Evolutionary conservation across 495 filamentous ascomycete genomes (phyloP), one percentile per base, ranked within the genome.

Genomic region (Annulohypoxylon bovei): DNA sequence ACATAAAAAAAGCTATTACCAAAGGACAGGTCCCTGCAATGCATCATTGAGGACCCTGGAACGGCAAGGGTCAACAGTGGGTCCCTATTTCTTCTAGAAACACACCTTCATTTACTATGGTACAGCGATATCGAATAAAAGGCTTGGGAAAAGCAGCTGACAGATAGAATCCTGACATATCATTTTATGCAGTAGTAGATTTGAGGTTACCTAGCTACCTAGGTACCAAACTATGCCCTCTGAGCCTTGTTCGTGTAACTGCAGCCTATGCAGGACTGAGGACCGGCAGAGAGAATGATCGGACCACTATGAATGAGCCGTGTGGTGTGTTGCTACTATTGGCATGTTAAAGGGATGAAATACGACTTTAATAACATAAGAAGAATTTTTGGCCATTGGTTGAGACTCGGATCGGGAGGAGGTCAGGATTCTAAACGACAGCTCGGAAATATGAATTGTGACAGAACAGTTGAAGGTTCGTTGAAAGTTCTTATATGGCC

Each of bases 41-140:
- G 61, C 32, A 65, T 56, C 55, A 70, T 39, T 70, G 23, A 44
- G 11, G 68, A 58, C 50, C 68, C 47, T 66, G 50, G 7, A 20
- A 27, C 50, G 16, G 30, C 68, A 57, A 71, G 62, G 68, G 68
- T 71, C 42, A 1, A 33, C 18, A 32, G 62, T 50, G 56, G 67
- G 42, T 11, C 47, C 54, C 12, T 9, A 39, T 30, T 11, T 55
- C 27, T 61, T 54, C 60, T 52, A 53, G 60, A 64, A 52, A 65
- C 61, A 55, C 40, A 40, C 46, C 54, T 42, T 54, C 57, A 35
- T 46, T 54, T 65, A 28, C 35, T 55, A 44, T 32, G 23, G 54
- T 46, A 58, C 32, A 8, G 27, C 46, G 35, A 28, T 23, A 33
- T 25, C 42, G 30, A 57, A 57, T 55, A 49, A 16, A 33, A 52